A percentile compares a stretch with the other conserved stretches of the same genome.
phyloP scores from a whole-genome alignment of 2,329 filamentous ascomycete genomes.

The Ophiostoma triangulosporum region DNA sequence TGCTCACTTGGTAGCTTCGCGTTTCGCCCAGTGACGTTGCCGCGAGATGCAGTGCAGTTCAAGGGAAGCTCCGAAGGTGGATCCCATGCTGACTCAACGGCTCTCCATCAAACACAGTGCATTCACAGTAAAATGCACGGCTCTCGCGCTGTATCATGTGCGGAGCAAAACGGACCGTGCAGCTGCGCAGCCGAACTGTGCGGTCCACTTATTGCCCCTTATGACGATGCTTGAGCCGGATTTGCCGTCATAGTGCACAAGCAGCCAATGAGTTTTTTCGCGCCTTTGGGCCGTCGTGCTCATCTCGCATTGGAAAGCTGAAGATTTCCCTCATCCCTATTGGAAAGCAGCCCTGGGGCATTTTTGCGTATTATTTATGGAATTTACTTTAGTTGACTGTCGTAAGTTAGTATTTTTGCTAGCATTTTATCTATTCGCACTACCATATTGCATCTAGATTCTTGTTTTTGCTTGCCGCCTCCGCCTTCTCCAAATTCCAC shows the following conservation, averaged over 20 bases:
- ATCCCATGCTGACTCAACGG: not conserved
- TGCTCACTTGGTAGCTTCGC: not conserved
- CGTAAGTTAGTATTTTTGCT: not conserved
- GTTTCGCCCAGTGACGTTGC: not conserved
- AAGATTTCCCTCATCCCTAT: constrained; percentile 7
- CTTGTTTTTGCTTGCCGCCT: not conserved
- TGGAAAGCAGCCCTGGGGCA: not conserved
- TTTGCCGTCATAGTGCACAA: constrained; percentile 9
- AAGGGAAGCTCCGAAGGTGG: constrained; percentile 1
- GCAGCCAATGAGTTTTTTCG: constrained; percentile 9
- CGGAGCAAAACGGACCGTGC: constrained; percentile 8
- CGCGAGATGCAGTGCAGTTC: too few species aligned
- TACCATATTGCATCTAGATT: not conserved
- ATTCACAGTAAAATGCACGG: constrained; percentile 4
- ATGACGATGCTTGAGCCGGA: constrained; percentile 7
- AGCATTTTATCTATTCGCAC: not conserved
- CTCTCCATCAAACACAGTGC: constrained; percentile 4
- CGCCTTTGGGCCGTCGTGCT: constrained; percentile 1
- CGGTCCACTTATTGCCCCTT: constrained; percentile 6
- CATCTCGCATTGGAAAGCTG: constrained; percentile 3
- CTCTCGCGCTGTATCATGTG: not conserved
- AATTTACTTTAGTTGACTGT: not conserved
- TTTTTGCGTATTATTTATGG: not conserved
- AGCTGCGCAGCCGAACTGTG: not conserved
- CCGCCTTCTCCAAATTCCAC: not conserved